Base-by-base conservation (phyloP, 768 basidiomycete species). In the Lentinula sp. region DNA sequence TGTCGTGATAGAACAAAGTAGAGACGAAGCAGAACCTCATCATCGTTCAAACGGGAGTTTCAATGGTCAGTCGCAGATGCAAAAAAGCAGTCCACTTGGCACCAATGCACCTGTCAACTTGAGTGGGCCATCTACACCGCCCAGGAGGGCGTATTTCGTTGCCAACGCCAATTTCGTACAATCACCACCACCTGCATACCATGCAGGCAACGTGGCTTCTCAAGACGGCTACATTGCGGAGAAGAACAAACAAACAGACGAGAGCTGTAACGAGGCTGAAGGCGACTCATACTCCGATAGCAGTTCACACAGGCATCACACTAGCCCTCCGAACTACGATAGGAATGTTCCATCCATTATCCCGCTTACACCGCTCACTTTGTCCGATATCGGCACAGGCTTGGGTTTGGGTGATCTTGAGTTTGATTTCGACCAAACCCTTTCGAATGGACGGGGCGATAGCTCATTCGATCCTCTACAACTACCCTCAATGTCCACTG, bases 151-250 rank as follows among this genome's bases (percentile, higher is more conserved):
- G 16, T 79, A 77, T 55, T 79, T 79, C 48, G 66, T 83, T 56
- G 69, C 69, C 4, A 82, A 83, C 64, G 37, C 20, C 39, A 43
- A 42, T 43, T 13, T 43, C 41, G 71, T 70, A 63, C 74, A 35
- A 62, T 63, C 81, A 4, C 80, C 81, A 6, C 82, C 82, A 0
- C 81, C 82, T 3, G 79, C 82, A 2, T 82, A 83, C 46, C 68
- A 48, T 33, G 32, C n/a, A 12, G 37, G 37, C 35, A 9, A 37
- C 10, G 54, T 20, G 9, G 9, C 54, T 15, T 18, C 32, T 39
- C 5, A 56, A 56, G 41, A 23, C n/a, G 20, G 43, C 37, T 20
- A 45, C 18, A 43, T 18, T 15, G 12, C 4, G 42, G 23, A 46
- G 13, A 58, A 58, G 57, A 49, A 52, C 55, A 23, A 20, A 16